Evolutionary conservation across 805 yeast species (phyloP).

Genomic region (Kodamaea neixiangensis): DNA sequence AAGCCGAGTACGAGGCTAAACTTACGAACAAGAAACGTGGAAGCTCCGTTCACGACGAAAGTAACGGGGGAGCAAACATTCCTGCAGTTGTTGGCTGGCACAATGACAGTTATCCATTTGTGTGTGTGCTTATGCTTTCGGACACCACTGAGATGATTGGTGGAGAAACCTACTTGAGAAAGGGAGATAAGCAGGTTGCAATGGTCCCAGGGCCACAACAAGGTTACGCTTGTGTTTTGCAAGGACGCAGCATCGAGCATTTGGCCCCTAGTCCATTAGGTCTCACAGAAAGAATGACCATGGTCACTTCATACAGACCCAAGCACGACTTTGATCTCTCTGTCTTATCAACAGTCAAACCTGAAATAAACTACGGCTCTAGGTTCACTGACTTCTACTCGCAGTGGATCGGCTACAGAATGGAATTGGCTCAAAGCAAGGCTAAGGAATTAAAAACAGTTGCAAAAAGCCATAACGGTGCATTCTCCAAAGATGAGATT

Average conservation of each 20-base stretch:
- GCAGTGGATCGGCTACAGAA: constrained; percentile 37
- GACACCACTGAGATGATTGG: constrained; percentile 61
- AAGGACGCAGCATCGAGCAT: constrained; percentile 48
- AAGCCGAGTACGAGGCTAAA: constrained; percentile 12
- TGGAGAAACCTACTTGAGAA: constrained; percentile 58
- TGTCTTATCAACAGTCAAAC: constrained; percentile 39
- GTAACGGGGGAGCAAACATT: constrained; percentile 33
- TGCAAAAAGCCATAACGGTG: constrained; percentile 16
- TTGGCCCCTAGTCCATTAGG: constrained; percentile 48
- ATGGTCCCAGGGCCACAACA: constrained; percentile 40
- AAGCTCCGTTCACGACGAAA: constrained; percentile 10
- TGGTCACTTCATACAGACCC: constrained; percentile 44
- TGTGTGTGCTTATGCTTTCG: constrained; percentile 62
- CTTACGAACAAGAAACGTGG: constrained; percentile 10
- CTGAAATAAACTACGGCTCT: constrained; percentile 39
- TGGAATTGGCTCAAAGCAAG: constrained; percentile 26
- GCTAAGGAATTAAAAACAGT: constrained; percentile 22
- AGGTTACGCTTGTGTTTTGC: constrained; percentile 54
- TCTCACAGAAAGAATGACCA: constrained; percentile 39
- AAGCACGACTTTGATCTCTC: constrained; percentile 33
- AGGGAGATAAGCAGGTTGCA: constrained; percentile 30
- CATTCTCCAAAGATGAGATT: constrained; percentile 27
- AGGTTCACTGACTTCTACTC: constrained; percentile 37
- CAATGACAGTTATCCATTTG: constrained; percentile 62
- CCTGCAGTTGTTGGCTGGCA: constrained; percentile 67